Conservation (phyloP, 2,329 filamentous ascomycete genomes). For the Botrytis tulipae region DNA sequence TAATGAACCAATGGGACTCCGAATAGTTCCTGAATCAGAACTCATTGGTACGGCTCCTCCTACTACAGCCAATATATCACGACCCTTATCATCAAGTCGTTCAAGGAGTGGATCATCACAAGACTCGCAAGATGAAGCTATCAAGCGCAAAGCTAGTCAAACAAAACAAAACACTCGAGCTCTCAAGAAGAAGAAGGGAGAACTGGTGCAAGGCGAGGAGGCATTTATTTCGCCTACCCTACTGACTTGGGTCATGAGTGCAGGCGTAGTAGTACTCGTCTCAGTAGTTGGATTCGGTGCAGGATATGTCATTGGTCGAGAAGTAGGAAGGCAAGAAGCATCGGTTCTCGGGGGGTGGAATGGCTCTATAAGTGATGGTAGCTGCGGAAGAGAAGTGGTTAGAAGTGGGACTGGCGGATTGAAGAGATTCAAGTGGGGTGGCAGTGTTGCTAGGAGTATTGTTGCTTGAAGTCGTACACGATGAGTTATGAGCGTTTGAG, state of each 20-base stretch:
- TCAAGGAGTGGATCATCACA: slow-evolving; percentile 31
- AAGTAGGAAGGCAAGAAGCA: slow-evolving; percentile 60
- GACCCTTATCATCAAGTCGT: slow-evolving; percentile 28
- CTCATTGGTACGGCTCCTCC: slow-evolving; percentile 44
- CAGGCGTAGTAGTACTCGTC: slow-evolving; percentile 65
- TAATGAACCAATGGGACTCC: slow-evolving; percentile 49
- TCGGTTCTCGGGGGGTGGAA: slow-evolving; percentile 33
- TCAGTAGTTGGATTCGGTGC: slow-evolving; percentile 68
- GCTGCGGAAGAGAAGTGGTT: slow-evolving; percentile 34
- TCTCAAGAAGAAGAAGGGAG: slow-evolving; percentile 49
- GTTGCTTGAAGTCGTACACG: slow-evolving; percentile 28
- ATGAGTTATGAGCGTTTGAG: neutral
- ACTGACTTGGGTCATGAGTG: slow-evolving; percentile 62
- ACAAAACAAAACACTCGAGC: slow-evolving; percentile 49
- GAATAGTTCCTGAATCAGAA: slow-evolving; percentile 60
- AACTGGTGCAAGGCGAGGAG: slow-evolving; percentile 39
- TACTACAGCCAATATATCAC: slow-evolving; percentile 35
- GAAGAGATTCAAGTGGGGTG: slow-evolving; percentile 37
- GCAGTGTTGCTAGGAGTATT: slow-evolving; percentile 31
- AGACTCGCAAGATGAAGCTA: slow-evolving; percentile 39
- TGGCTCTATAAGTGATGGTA: slow-evolving; percentile 26
- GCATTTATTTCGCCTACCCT: slow-evolving; percentile 57
- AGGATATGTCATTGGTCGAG: slow-evolving; percentile 65
- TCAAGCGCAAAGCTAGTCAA: slow-evolving; percentile 29
- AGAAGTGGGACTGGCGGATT: slow-evolving; percentile 30